Percentiles rank a stretch among this genome's conserved stretches.
These are phyloP conservation scores for Kurtzmaniella quercitrusa DNA, from an alignment of 1,139 yeast genomes.

Conservation along the genomic window DNA sequence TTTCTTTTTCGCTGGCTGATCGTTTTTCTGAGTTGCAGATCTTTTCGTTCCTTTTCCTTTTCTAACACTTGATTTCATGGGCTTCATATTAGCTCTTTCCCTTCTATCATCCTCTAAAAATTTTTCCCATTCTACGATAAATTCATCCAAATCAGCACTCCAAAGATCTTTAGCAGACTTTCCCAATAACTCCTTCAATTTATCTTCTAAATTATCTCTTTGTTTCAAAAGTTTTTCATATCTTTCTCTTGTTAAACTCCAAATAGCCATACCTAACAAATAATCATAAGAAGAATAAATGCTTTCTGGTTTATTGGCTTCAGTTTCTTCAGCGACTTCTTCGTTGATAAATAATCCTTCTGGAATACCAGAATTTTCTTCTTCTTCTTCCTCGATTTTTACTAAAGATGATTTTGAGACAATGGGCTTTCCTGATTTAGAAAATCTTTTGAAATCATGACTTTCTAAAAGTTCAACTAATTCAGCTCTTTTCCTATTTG, in stretches of 20 bases:
- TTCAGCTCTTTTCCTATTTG: slow-evolving; percentile 67
- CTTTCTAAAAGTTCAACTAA: slow-evolving; percentile 61
- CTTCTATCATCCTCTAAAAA: slow-evolving; percentile 41
- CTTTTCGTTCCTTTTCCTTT: slow-evolving; percentile 18
- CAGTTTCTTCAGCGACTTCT: slow-evolving; percentile 27
- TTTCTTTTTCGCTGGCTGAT: slow-evolving; percentile 11
- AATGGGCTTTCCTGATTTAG: slow-evolving; percentile 59
- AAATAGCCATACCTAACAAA: slow-evolving; percentile 81
- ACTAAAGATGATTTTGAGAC: slow-evolving; percentile 7
- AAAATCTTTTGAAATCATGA: slow-evolving; percentile 72
- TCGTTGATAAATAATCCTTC: slow-evolving; percentile 19
- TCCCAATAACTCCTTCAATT: slow-evolving; percentile 61
- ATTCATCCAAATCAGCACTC: slow-evolving; percentile 76
- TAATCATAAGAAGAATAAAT: slow-evolving; percentile 64
- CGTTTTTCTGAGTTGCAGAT: slow-evolving; percentile 8
- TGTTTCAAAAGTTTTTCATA: slow-evolving; percentile 76
- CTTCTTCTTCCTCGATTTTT: slow-evolving; percentile 16
- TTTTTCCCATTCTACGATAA: slow-evolving; percentile 60
- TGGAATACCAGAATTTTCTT: slow-evolving; percentile 18
- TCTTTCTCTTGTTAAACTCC: slow-evolving; percentile 89
- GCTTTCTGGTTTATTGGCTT: slow-evolving; percentile 37
- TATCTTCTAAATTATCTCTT: slow-evolving; percentile 66
- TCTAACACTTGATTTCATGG: slow-evolving; percentile 26
- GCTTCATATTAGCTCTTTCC: slow-evolving; percentile 28
- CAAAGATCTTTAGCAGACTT: slow-evolving; percentile 85